These are phyloP conservation scores for Salix arbutifolia DNA, from an alignment of 345 rosid species.

Conservation along the genomic window DNA sequence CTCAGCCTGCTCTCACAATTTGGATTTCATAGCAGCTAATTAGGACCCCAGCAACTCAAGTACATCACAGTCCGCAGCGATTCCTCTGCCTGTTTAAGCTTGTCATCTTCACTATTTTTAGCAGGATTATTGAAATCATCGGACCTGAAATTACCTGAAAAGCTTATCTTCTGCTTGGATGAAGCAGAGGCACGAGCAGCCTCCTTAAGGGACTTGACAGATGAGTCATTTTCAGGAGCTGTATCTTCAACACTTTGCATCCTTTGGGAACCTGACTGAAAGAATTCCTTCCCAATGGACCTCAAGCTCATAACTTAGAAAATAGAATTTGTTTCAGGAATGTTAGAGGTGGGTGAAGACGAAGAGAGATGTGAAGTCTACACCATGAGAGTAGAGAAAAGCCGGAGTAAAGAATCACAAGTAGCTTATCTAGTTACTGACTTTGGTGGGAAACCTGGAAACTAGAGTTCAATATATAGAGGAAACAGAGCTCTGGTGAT, in stretches of 20 bases:
- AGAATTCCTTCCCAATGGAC: conserved; percentile 21
- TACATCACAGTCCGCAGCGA: conserved; percentile 44
- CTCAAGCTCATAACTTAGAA: conserved; percentile 18
- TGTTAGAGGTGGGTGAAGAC: not conserved
- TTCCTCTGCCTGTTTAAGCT: conserved; percentile 37
- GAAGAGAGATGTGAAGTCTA: not conserved
- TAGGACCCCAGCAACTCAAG: conserved; percentile 42
- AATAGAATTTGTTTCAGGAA: not conserved
- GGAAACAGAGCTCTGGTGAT: not conserved
- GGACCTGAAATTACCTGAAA: conserved; percentile 12
- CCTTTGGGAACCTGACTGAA: conserved; percentile 17
- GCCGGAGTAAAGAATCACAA: not conserved
- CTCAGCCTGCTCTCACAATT: not conserved
- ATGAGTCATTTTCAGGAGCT: conserved; percentile 9
- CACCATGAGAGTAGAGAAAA: not conserved
- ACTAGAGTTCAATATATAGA: not conserved
- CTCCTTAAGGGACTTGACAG: not conserved
- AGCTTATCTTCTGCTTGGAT: conserved; percentile 19
- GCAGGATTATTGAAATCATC: conserved; percentile 1
- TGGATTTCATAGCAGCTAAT: not conserved
- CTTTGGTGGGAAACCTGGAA: not conserved
- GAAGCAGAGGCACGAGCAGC: conserved; percentile 1
- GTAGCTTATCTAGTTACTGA: not conserved
- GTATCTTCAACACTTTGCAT: conserved; percentile 20
- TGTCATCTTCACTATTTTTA: conserved; percentile 3